Percentiles rank a stretch among this genome's conserved stretches.
These are phyloP conservation scores for Sporisorium iseilematis-ciliati DNA, from an alignment of 1,284 basidiomycete species.

Conservation along the genomic window DNA sequence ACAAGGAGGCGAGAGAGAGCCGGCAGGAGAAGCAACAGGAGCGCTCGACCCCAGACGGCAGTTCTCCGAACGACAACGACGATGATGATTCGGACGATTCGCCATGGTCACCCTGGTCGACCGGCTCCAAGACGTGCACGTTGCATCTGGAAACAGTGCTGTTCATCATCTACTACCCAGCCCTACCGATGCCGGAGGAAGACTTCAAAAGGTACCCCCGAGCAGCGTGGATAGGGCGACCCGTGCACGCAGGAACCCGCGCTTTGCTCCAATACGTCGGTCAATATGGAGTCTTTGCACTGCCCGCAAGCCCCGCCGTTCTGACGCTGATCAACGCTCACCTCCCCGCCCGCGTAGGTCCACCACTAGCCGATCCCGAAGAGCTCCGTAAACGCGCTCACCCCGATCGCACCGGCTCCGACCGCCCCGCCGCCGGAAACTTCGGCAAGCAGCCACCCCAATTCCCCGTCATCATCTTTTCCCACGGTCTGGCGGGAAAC, in stretches of 20 bases:
- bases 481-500: constrained; percentile 62
- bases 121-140: constrained; percentile 44
- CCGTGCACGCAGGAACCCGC: constrained; percentile 39
- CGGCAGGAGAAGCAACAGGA: constrained; percentile 14
- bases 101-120: constrained; percentile 36
- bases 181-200: constrained; percentile 12
- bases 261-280: constrained; percentile 56
- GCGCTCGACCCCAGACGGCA: neutral
- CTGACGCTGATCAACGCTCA: constrained; percentile 36
- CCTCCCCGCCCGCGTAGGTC: constrained; percentile 44
- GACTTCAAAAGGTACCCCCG: constrained; percentile 36
- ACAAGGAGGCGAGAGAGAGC: constrained; percentile 18
- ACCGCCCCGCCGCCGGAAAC: constrained; percentile 35
- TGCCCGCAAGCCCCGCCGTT: constrained; percentile 52
- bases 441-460: constrained; percentile 40
- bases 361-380: constrained; percentile 51
- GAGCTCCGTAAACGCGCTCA: constrained; percentile 24
- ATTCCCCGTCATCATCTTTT: constrained; percentile 63
- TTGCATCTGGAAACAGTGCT: constrained; percentile 61
- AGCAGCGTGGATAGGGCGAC: constrained; percentile 58
- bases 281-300: constrained; percentile 56
- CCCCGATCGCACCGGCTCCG: neutral
- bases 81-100: constrained; percentile 9
- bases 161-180: constrained; percentile 62
- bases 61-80: constrained; percentile 10